A percentile compares a stretch with the other conserved stretches of the same genome.
phyloP scores from a whole-genome alignment of 2,329 filamentous ascomycete species.

The Colletotrichum liriopes region DNA sequence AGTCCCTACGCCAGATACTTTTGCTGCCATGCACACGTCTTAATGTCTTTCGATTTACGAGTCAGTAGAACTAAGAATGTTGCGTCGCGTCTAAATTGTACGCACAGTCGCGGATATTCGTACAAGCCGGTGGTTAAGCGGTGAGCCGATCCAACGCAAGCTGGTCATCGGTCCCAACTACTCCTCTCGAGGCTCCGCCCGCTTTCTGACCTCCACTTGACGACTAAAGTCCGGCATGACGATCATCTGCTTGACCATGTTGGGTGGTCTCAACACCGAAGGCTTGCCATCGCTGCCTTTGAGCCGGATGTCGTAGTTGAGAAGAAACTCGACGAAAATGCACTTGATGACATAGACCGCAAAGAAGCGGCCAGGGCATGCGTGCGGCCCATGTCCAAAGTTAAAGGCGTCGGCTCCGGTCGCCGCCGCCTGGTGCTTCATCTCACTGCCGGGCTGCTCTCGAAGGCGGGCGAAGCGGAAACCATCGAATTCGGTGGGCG shows the following conservation, averaged over 20 bases:
- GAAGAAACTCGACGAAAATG: slow-evolving; percentile 37
- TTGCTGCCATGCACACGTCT: too few relatives aligned
- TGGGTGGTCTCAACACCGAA: slow-evolving; percentile 19
- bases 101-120: too few relatives aligned
- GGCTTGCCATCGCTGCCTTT: background rate
- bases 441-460: slow-evolving; percentile 38
- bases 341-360: slow-evolving; percentile 44
- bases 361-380: slow-evolving; percentile 42
- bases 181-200: background rate
- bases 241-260: slow-evolving; percentile 2
- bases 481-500: slow-evolving; percentile 46
- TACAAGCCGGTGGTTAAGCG: background rate
- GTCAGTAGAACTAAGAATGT: too few relatives aligned
- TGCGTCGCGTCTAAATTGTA: background rate
- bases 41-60: background rate
- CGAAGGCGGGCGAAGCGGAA: slow-evolving; percentile 47
- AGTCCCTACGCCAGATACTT: background rate
- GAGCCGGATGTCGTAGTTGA: slow-evolving; percentile 39
- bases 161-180: background rate
- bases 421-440: slow-evolving; percentile 51
- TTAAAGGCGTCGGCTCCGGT: slow-evolving; percentile 60
- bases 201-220: slow-evolving; percentile 34
- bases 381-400: slow-evolving; percentile 48
- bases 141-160: background rate
- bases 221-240: slow-evolving; percentile 16